These are phyloP conservation scores for Cercospora citrullina DNA, from an alignment of 2,329 filamentous ascomycete genomes.

Conservation along the genomic window DNA sequence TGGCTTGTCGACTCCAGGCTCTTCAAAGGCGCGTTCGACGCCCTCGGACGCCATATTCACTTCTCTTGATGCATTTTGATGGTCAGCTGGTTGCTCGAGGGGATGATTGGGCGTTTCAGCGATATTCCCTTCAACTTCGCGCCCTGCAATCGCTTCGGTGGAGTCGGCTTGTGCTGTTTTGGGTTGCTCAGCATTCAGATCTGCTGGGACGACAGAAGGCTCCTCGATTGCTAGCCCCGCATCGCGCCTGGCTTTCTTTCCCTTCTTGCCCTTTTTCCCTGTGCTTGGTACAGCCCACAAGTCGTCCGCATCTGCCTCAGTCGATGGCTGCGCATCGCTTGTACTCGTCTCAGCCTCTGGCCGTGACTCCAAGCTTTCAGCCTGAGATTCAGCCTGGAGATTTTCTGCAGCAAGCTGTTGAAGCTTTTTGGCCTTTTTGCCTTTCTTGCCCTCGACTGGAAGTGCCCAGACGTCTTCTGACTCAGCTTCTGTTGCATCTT, in stretches of 20 bases:
- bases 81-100: background rate
- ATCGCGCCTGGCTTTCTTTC: conserved; percentile 14
- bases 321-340: background rate
- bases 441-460: conserved; percentile 9
- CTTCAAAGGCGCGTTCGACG: background rate
- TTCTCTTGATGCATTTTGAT: background rate
- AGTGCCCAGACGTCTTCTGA: conserved; percentile 6
- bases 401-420: conserved; percentile 3
- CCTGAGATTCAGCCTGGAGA: background rate
- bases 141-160: background rate
- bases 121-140: background rate
- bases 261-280: conserved; percentile 36
- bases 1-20: background rate
- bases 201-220: background rate
- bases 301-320: conserved; percentile 1
- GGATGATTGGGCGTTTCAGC: background rate
- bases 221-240: conserved; percentile 5
- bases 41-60: background rate
- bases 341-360: background rate
- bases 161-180: background rate
- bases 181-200: background rate
- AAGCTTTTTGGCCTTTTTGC: conserved; percentile 6
- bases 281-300: conserved; percentile 5
- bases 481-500: conserved; percentile 11
- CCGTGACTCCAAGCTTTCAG: background rate